Base-by-base conservation (phyloP, 169 alveolate species). In the Theileria sp. region DNA sequence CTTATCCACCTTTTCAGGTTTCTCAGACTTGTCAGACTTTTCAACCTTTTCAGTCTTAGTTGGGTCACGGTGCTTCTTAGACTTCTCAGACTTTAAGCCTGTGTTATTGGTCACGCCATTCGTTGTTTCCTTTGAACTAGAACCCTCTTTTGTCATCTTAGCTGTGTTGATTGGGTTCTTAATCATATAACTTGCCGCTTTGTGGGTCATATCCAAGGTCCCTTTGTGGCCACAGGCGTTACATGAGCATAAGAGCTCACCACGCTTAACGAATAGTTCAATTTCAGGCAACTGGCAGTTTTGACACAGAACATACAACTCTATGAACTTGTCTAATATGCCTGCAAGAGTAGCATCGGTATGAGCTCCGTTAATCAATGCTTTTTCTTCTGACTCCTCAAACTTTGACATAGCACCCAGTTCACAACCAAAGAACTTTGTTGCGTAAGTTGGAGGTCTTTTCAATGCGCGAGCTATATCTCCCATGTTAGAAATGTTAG, bases 201-300 rank as follows among this genome's bases (percentile, higher is more conserved):
- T 97, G 91, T 98, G 99, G 10, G 96, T 84, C 86, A 91, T 96
- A 80, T 98, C 99, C 70, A 97, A 91, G 21, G 92, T 93, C 23
- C 97, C 96, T 26, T 90, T 89, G 84, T 93, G 88, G 36, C 99
- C 99, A 86, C 99, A 98, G 36, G 99, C 99, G 82, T 98, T 96
- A 92, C 99, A 98, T 54, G 94, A 83, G 21, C 96, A 92, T 17
- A 91, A 92, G 73, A 93, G 87, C 74, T 88, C 83, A 13, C 96
- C 98, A 86, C 96, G 95, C 75, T 92, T 95, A 21, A 97, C 96
- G 80, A 92, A 80, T 70, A 98, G 92, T 51, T 96, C 97, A 61
- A 97, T 96, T 89, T 98, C 99, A 1, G 99, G 99, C 71, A 96
- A 92, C 77, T 96, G 95, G 93, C 99, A 98, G 80, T 96, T 96